Percentiles rank a stretch among this genome's conserved stretches.
Evolutionary conservation across 495 filamentous ascomycete species (phyloP).

Genomic region (Neurospora discreta): DNA sequence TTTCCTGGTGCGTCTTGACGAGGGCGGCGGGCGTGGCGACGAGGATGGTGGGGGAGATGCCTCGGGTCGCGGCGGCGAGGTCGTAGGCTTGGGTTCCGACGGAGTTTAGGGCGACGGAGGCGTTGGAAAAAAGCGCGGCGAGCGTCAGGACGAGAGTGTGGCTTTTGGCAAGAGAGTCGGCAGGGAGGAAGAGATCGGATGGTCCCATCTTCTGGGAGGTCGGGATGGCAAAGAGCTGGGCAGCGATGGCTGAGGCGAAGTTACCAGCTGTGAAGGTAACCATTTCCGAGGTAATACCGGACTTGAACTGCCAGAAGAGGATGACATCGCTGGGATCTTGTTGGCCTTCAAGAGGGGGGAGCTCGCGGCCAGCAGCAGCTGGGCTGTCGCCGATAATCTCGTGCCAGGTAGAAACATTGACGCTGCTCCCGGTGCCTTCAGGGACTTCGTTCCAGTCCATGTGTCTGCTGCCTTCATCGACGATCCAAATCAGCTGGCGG

Average conservation of each 20-base stretch:
- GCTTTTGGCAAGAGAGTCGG: constrained; percentile 65
- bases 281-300: constrained; percentile 48
- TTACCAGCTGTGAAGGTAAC: constrained; percentile 71
- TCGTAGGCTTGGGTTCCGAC: constrained; percentile 62
- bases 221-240: constrained; percentile 66
- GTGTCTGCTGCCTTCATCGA: constrained; percentile 80
- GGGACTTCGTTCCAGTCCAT: constrained; percentile 83
- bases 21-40: constrained; percentile 69
- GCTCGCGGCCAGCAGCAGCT: constrained; percentile 28
- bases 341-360: constrained; percentile 34
- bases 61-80: constrained; percentile 57
- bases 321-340: constrained; percentile 43
- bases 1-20: constrained; percentile 47
- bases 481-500: constrained; percentile 82
- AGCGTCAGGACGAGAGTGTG: constrained; percentile 75
- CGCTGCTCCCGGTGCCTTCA: constrained; percentile 53
- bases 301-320: constrained; percentile 49
- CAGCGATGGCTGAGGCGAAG: constrained; percentile 65
- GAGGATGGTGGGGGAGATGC: constrained; percentile 71
- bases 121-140: constrained; percentile 70
- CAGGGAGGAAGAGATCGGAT: constrained; percentile 78
- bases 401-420: constrained; percentile 79
- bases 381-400: constrained; percentile 62
- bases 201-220: constrained; percentile 56
- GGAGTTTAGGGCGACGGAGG: constrained; percentile 80